phyloP scores from a whole-genome alignment of 352 stramenopile species.

The Bremia lactucae region DNA sequence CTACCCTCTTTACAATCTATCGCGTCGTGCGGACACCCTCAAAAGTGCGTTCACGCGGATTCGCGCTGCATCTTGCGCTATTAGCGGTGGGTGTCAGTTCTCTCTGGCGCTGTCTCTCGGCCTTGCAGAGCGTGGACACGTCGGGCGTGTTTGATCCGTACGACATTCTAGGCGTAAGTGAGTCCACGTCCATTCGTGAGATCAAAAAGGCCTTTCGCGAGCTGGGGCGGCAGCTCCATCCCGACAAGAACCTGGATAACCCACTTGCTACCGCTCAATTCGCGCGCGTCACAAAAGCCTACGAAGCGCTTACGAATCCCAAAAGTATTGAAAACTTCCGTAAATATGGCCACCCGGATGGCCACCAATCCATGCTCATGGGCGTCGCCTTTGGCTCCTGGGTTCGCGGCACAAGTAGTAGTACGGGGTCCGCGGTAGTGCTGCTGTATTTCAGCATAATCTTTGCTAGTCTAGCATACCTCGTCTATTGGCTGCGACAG shows the following conservation, averaged over 20 bases:
- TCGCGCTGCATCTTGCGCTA: conserved; percentile 38
- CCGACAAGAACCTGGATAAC: conserved; percentile 72
- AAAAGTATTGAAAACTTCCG: conserved; percentile 65
- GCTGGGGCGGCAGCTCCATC: conserved; percentile 59
- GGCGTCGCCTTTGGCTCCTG: conserved; percentile 55
- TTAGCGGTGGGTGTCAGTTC: conserved; percentile 36
- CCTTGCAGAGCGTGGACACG: conserved; percentile 62
- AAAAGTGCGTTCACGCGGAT: conserved; percentile 32
- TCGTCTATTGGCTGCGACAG: conserved; percentile 54
- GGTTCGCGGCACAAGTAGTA: conserved; percentile 30
- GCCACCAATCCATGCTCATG: conserved; percentile 61
- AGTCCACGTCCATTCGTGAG: conserved; percentile 35
- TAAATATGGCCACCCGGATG: conserved; percentile 75
- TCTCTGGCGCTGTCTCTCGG: conserved; percentile 38
- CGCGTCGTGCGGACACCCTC: conserved; percentile 35
- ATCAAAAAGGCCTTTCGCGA: conserved; percentile 72
- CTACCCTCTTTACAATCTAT: conserved; percentile 41
- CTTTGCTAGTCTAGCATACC: conserved; percentile 45
- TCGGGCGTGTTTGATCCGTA: conserved; percentile 79
- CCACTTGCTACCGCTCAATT: conserved; percentile 36
- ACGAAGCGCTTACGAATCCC: conserved; percentile 75
- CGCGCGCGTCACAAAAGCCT: conserved; percentile 69
- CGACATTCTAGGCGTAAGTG: conserved; percentile 67
- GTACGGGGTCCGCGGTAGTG: conserved; percentile 48
- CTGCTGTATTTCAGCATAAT: conserved; percentile 58